Percentiles rank a stretch among this genome's conserved stretches.
Conservation (phyloP, 306 rosid species). For the Betula pendula region DNA sequence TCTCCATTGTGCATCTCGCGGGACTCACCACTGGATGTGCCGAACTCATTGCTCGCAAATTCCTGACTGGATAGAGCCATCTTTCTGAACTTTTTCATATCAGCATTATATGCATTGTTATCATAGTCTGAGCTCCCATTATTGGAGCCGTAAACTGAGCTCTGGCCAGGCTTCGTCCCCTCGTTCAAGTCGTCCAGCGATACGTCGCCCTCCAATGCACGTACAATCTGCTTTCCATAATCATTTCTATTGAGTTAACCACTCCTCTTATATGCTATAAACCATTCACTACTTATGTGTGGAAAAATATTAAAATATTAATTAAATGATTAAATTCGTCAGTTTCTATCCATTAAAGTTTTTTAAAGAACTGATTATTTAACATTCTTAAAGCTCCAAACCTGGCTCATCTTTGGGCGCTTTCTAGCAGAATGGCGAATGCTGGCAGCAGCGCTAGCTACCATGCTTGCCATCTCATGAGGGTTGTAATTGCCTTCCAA, state of each 20-base stretch:
- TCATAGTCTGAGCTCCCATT: slow-evolving; percentile 59
- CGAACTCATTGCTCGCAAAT: slow-evolving; percentile 40
- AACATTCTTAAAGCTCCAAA: background rate
- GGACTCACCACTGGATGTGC: slow-evolving; percentile 52
- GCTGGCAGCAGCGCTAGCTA: slow-evolving; percentile 79
- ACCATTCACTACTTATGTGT: too few relatives aligned
- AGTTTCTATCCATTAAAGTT: too few relatives aligned
- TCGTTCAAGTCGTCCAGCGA: slow-evolving; percentile 72
- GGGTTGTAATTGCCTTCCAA: slow-evolving; percentile 55
- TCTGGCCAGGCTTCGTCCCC: slow-evolving; percentile 37
- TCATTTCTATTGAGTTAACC: background rate
- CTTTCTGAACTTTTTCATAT: slow-evolving; percentile 58
- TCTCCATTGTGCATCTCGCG: slow-evolving; percentile 26
- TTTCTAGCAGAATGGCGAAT: slow-evolving; percentile 79
- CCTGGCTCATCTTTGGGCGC: slow-evolving; percentile 95
- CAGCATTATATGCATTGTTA: slow-evolving; percentile 54
- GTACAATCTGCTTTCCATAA: slow-evolving; percentile 51
- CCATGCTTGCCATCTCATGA: slow-evolving; percentile 69
- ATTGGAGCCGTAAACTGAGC: slow-evolving; percentile 11
- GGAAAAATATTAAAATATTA: too few relatives aligned
- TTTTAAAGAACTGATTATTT: too few relatives aligned
- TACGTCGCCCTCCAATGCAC: slow-evolving; percentile 74
- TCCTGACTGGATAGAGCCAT: slow-evolving; percentile 57
- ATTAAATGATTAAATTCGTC: too few relatives aligned
- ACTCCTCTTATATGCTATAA: too few relatives aligned